phyloP scores from a whole-genome alignment of 192 early-diverging fungal genomes.

The Coemansia sp. region DNA sequence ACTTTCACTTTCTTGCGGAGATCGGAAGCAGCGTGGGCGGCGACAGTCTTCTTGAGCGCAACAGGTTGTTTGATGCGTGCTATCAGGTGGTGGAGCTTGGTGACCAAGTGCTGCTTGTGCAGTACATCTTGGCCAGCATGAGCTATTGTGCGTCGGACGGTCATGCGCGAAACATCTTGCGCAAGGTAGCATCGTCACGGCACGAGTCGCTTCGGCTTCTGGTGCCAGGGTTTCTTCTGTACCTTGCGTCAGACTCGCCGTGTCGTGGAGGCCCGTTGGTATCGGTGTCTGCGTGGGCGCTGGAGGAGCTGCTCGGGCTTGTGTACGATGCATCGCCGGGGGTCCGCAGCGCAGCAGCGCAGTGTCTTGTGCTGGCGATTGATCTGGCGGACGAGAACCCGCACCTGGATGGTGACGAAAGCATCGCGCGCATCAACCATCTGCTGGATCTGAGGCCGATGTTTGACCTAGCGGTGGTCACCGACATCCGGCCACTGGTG shows the following conservation, averaged over 20 bases:
- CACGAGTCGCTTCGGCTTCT: constrained; percentile 44
- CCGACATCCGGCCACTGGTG: constrained; percentile 48
- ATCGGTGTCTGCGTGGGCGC: constrained; percentile 49
- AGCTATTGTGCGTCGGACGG: constrained; percentile 31
- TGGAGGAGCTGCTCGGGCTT: constrained; percentile 37
- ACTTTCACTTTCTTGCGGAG: constrained; percentile 53
- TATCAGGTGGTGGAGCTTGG: constrained; percentile 55
- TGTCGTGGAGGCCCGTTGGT: constrained; percentile 35
- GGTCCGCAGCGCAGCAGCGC: constrained; percentile 44
- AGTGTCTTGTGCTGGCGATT: constrained; percentile 43
- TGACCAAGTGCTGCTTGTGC: constrained; percentile 49
- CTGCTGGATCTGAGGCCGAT: constrained; percentile 41
- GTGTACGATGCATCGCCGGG: constrained; percentile 40
- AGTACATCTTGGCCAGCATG: constrained; percentile 55
- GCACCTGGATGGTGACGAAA: constrained; percentile 24
- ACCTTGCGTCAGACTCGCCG: constrained; percentile 36
- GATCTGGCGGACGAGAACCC: constrained; percentile 51
- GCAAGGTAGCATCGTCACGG: constrained; percentile 49
- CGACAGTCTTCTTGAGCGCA: constrained; percentile 45
- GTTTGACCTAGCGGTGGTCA: constrained; percentile 50
- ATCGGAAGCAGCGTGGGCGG: constrained; percentile 46
- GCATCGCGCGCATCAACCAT: constrained; percentile 24
- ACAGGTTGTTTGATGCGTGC: constrained; percentile 48
- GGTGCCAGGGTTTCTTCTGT: constrained; percentile 45
- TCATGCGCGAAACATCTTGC: constrained; percentile 49